Base-by-base conservation (phyloP, 2,329 filamentous ascomycete genomes). In the Ascochyta clinopodiicola region DNA sequence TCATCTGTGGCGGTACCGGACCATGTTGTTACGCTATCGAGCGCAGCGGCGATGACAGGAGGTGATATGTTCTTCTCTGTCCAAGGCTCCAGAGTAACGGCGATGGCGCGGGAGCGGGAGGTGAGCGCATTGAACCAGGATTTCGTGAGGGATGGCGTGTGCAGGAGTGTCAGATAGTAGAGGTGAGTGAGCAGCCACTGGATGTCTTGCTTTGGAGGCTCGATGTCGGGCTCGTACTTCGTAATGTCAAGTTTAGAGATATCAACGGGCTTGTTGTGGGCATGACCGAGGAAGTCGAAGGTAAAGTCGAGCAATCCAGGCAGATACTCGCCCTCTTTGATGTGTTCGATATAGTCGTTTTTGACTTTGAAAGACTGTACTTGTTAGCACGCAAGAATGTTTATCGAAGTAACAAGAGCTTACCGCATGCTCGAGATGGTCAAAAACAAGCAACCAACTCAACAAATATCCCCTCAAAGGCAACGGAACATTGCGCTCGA, bases 381-480 rank as follows among this genome's bases (percentile, higher is more conserved):
- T 4, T 48, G 47, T 78, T 59, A 77, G 29, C 12, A 13, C 29
- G 12, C 5, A 31, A 13, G 5, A 1, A 31, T 5, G 1, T 12
- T 5, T 6, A 31, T 19, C 2, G 9, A 10, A 25, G 12, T 9
- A 2, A 7, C 9, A 15, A 9, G 6, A 54, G 17, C 76, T 67
- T 78, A 83, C 81, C 12, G 92, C 87, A 19, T 87, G 86, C 17
- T 82, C 80, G 70, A 94, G 96, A 39, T 94, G 88, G 64, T 96
- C 92, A 70, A 96, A 98, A 0, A 97, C 83, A 1, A 98, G 81
- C 60, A 91, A 86, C 95, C 95, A 99, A 10, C 91, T 90, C 25
- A 96, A 80, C 2, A 99, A 81, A 68, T 97, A 99, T 9, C 88
- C 86, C 47, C 92, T 86, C 43, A 96, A 80, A 0, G 84, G 71